Evolutionary conservation across 208 protist species (phyloP), one percentile per base, ranked within the genome.

Genomic region (Trypanosoma boissoni): DNA sequence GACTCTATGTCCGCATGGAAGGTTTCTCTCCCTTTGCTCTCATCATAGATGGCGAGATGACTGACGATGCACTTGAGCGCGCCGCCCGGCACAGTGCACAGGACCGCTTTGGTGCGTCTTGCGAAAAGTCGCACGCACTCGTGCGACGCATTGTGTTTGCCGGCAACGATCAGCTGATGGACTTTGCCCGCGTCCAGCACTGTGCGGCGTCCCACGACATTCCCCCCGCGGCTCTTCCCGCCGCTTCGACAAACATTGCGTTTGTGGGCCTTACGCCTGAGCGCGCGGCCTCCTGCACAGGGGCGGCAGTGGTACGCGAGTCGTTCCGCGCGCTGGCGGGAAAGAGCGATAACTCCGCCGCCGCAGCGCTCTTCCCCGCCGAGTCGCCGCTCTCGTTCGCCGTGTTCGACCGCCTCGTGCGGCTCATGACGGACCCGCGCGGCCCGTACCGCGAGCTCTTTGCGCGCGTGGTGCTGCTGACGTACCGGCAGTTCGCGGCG

Each of bases 1-100:
- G 68, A 10, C 62, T 74, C 6, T 74, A 70, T 41, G 68, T 74
- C 12, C 59, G 68, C 7, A 62, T 74, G 56, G 62, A 68, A 29
- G 61, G 51, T 0, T 32, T 56, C 9, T 37, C 29, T 23, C 60
- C 68, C 2, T 74, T 74, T 29, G 60, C 51, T 14, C 34, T 74
- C 3, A 14, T 74, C 12, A 0, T 58, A 3, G 53, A 71, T 18
- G 68, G 52, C 2, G 68, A 74, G 18, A 20, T 71, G 29, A 18
- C 46, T 12, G 14, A 37, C 28, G 68, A 64, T 18, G 46, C 41
- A 23, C 57, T 62, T 12, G 59, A 73, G 61, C 2, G 32, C 2
- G 45, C 28, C 4, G 66, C 66, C 3, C 48, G 61, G 8, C 44
- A 65, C 1, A 27, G 57, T 16, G 59, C 49, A 18, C 51, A 43